Percentiles rank a stretch among this genome's conserved stretches.
phyloP scores from a whole-genome alignment of 2,329 filamentous ascomycete species.

The Xylaria hypoxylon region DNA sequence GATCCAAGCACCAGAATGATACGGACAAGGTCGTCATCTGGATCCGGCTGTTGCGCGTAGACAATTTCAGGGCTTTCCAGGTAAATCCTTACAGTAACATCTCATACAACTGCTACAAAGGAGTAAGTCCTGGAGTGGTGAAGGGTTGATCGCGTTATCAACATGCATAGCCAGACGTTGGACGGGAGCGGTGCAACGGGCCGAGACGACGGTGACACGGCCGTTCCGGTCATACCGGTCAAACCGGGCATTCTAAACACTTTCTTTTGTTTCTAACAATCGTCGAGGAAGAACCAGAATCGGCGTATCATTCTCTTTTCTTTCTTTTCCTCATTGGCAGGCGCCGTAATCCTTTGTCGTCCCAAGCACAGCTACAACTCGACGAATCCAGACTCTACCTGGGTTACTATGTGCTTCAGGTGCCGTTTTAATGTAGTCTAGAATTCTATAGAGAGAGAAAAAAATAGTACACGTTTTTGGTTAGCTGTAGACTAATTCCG shows the following conservation, averaged over 20 bases:
- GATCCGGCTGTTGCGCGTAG: conserved; percentile 10
- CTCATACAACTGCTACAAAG: conserved; percentile 31
- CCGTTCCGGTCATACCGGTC: background rate
- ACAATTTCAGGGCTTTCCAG: background rate
- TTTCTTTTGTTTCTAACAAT: conserved; percentile 12
- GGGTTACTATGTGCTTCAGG: background rate
- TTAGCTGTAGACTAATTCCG: background rate
- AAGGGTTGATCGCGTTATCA: too few species aligned
- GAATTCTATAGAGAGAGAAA: conserved; percentile 23
- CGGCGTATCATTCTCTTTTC: background rate
- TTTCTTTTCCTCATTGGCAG: conserved; percentile 9
- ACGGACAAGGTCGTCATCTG: conserved; percentile 33
- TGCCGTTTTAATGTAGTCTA: conserved; percentile 16
- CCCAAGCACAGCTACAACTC: background rate
- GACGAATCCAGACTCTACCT: conserved; percentile 1
- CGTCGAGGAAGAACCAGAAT: background rate
- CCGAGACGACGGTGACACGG: background rate
- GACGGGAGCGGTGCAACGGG: background rate
- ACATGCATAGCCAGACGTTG: background rate
- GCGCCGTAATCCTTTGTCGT: conserved; percentile 10
- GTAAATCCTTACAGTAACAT: conserved; percentile 14
- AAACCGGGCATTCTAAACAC: background rate
- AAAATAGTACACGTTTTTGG: conserved; percentile 1
- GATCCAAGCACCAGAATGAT: conserved; percentile 17
- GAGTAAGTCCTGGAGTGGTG: background rate